phyloP scores from a whole-genome alignment of 2,329 filamentous ascomycete species.

The Penicillium sp. region DNA sequence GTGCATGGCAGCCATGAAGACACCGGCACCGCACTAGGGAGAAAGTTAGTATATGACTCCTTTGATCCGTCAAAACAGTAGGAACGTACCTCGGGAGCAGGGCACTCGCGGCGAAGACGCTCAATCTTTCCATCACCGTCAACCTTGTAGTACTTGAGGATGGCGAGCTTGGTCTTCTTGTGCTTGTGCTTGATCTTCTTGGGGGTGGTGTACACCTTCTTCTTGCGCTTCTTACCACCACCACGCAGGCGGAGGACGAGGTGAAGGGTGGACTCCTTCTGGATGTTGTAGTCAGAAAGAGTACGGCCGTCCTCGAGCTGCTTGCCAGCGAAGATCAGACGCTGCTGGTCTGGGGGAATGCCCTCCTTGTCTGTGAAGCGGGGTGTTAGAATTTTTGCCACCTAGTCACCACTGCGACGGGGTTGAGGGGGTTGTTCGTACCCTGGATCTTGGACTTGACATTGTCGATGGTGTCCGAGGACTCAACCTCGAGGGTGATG shows the following conservation, averaged over 20 bases:
- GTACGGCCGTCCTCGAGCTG: constrained; percentile 99
- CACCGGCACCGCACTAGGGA: constrained; percentile 90
- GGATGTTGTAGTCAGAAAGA: constrained; percentile 99
- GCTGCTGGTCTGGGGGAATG: constrained; percentile 98
- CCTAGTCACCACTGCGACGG: background rate
- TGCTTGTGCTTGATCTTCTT: constrained; percentile 99
- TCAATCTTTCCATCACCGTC: constrained; percentile 99
- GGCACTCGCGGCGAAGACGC: constrained; percentile 97
- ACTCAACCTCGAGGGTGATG: constrained; percentile 99
- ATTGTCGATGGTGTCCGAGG: constrained; percentile 99
- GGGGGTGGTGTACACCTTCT: constrained; percentile 99
- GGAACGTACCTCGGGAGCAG: constrained; percentile 74
- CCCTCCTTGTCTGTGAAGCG: constrained; percentile 89
- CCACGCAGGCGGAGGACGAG: constrained; percentile 97
- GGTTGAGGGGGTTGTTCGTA: constrained; percentile 34
- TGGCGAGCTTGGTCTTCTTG: constrained; percentile 99
- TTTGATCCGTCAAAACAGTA: background rate
- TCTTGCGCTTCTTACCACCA: constrained; percentile 99
- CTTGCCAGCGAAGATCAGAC: constrained; percentile 99
- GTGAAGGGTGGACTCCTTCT: constrained; percentile 99
- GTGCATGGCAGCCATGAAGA: constrained; percentile 99
- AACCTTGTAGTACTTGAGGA: constrained; percentile 99
- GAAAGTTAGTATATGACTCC: constrained; percentile 33
- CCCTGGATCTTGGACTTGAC: constrained; percentile 95
- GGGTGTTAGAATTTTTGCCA: background rate